Base-by-base conservation (phyloP, 805 yeast genomes). In the Yamadazyma nakazawae region DNA sequence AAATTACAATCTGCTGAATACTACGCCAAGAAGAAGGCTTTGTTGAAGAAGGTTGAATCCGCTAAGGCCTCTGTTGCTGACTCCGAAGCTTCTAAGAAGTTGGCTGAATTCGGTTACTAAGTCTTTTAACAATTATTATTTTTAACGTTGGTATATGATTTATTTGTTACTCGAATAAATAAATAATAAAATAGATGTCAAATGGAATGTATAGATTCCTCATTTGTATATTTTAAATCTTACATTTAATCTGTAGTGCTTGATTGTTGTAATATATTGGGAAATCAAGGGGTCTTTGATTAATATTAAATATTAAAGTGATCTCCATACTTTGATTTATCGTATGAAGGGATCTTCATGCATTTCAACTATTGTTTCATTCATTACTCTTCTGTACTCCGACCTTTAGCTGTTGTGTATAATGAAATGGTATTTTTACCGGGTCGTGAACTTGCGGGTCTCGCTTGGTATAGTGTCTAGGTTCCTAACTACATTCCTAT, bases 1-100 rank as follows among this genome's bases (percentile, higher is more conserved):
- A 91, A 88, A 86, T 95, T 91, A 74, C 90, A 86, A 83, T 84
- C 96, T 67, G 96, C 96, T 71, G 99, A 96, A 78, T 94, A 88
- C 88, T 89, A 90, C 85, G 95, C 96, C 68, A 90, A 89, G 87
- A 94, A 92, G 96, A 82, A 79, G 75, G 96, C 98, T 75, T 87
- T 88, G 70, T 79, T 85, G 75, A 88, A 88, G 87, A 92, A 92
- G 85, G 79, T 87, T 64, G 78, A 79, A 61, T 82, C 91, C 70
- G 97, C 96, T 69, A 78, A 80, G 72, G 84, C 89, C 68, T 72
- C 94, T 59, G 84, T 86, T 74, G 92, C 94, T 72, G 89, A 84
- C 71, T 78, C 96, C 63, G 94, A 88, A 68, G 96, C 82, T 71
- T 84, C 96, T 66, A 78, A 88, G 80, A 81, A 91, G 81, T 88